These are phyloP conservation scores for Lasiodiplodia theobromae DNA, from an alignment of 2,329 filamentous ascomycete genomes.

Conservation along the genomic window DNA sequence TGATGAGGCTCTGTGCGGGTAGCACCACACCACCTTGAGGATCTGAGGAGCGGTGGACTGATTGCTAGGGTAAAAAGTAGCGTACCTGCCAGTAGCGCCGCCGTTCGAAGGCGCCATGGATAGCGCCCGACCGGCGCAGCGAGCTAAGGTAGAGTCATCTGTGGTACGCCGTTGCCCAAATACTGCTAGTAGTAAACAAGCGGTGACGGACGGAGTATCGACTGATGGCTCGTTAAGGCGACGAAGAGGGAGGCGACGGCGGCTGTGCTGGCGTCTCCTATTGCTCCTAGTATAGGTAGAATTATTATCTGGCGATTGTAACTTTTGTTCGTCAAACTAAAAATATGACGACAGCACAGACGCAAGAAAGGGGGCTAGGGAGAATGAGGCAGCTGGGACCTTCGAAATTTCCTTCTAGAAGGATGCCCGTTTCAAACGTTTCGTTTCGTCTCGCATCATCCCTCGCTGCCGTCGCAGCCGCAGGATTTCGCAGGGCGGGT, in stretches of 20 bases:
- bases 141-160: background rate
- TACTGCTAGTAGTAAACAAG: background rate
- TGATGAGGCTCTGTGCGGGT: conserved; percentile 3
- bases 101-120: background rate
- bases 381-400: too few species aligned
- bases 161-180: conserved; percentile 6
- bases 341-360: too few species aligned
- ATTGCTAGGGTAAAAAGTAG: background rate
- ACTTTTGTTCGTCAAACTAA: too few species aligned
- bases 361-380: too few species aligned
- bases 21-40: background rate
- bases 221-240: background rate
- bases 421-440: background rate
- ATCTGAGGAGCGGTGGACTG: background rate
- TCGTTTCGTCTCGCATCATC: background rate
- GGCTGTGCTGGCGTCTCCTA: background rate
- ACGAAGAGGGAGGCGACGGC: background rate
- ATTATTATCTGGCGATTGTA: too few species aligned
- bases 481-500: background rate
- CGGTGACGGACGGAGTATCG: background rate
- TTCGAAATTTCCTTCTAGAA: background rate
- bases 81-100: conserved; percentile 8
- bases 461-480: too few species aligned
- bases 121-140: background rate
- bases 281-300: background rate